phyloP scores from a whole-genome alignment of 2,329 filamentous ascomycete species.

The Scytalidium lignicola region DNA sequence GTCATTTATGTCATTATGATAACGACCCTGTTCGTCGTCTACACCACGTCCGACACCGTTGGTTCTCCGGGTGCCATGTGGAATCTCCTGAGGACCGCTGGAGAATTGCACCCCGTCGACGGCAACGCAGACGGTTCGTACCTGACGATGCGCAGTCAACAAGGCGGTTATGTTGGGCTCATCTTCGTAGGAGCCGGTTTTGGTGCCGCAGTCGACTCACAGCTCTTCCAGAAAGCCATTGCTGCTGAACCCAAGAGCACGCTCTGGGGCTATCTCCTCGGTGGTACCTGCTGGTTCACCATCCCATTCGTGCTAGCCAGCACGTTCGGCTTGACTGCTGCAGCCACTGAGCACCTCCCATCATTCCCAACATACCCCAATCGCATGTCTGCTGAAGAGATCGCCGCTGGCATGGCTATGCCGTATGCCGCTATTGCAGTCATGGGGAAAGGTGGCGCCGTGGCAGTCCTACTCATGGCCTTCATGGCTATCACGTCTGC shows the following conservation, averaged over 20 bases:
- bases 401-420: constrained; percentile 62
- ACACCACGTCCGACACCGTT: constrained; percentile 63
- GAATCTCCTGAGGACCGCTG: constrained; percentile 64
- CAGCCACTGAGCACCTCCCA: constrained; percentile 68
- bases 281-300: constrained; percentile 80
- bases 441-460: constrained; percentile 65
- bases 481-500: constrained; percentile 87
- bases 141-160: constrained; percentile 72
- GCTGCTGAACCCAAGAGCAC: constrained; percentile 77
- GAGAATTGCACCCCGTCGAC: constrained; percentile 62
- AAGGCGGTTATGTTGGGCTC: constrained; percentile 69
- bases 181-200: constrained; percentile 82
- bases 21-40: constrained; percentile 61
- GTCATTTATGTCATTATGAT: constrained; percentile 79
- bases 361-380: constrained; percentile 55
- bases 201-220: constrained; percentile 16
- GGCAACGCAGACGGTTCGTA: constrained; percentile 78
- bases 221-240: constrained; percentile 76
- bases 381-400: constrained; percentile 65
- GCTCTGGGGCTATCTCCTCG: constrained; percentile 71
- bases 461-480: constrained; percentile 58
- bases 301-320: constrained; percentile 83
- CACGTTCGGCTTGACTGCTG: constrained; percentile 74
- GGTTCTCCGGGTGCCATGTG: constrained; percentile 72
- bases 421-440: constrained; percentile 66